A percentile compares a stretch with the other conserved stretches of the same genome.
Evolutionary conservation across 192 early-diverging fungal species (phyloP).

Genomic region (Coemansia sp.): DNA sequence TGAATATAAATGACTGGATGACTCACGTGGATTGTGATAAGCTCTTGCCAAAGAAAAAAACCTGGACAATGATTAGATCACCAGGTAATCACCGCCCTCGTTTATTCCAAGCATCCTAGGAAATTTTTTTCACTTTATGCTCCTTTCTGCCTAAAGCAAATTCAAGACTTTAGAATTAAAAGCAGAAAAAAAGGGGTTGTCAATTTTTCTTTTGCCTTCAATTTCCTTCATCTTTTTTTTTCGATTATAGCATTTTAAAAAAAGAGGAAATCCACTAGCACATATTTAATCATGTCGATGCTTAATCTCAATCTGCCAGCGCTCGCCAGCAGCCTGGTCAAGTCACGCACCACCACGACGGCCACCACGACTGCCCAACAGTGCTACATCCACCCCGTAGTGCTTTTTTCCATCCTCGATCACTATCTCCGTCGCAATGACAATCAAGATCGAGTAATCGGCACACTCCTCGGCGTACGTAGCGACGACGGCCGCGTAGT

Average conservation of each 20-base stretch:
- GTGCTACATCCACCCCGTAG: conserved; percentile 69
- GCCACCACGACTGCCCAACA: conserved; percentile 44
- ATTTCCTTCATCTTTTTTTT: not conserved
- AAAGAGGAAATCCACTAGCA: not conserved
- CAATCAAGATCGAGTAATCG: conserved; percentile 80
- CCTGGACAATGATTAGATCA: not conserved
- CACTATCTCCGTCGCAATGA: conserved; percentile 86
- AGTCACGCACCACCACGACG: conserved; percentile 32
- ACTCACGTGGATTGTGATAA: not conserved
- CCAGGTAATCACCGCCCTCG: not conserved
- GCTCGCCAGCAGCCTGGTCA: conserved; percentile 31
- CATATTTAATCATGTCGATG: conserved; percentile 24
- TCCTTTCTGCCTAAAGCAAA: too few species aligned
- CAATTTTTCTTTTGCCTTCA: too few species aligned
- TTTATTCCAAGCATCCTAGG: too few species aligned
- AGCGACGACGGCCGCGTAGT: conserved; percentile 86
- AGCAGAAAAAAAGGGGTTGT: too few species aligned
- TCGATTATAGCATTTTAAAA: not conserved
- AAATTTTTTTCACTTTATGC: too few species aligned
- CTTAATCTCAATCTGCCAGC: conserved; percentile 55
- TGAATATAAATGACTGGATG: too few species aligned
- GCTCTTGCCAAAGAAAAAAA: not conserved
- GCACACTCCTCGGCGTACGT: conserved; percentile 85
- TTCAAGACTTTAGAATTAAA: too few species aligned
- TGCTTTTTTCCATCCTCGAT: conserved; percentile 90